phyloP scores from a whole-genome alignment of 352 stramenopile genomes.

The Phytopythium vexans region DNA sequence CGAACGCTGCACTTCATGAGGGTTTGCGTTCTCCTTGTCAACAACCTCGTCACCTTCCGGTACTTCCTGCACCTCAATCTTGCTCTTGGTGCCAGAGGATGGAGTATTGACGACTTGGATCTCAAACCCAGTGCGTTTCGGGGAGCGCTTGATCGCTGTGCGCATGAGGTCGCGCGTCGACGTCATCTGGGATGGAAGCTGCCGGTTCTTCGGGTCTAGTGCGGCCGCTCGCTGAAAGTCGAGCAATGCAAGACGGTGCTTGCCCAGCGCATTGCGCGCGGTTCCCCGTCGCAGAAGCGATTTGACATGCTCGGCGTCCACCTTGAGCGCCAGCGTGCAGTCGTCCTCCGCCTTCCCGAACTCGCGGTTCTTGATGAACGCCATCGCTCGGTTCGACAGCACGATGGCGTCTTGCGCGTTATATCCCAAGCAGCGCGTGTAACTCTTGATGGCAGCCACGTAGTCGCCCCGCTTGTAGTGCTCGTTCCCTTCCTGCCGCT shows the following conservation, averaged over 20 bases:
- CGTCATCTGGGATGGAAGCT: slow-evolving; percentile 55
- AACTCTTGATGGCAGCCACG: slow-evolving; percentile 86
- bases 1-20: slow-evolving; percentile 24
- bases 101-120: slow-evolving; percentile 39
- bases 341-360: slow-evolving; percentile 88
- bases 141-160: slow-evolving; percentile 60
- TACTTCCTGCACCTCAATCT: slow-evolving; percentile 1
- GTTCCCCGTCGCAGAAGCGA: slow-evolving; percentile 82
- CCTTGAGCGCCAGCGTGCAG: slow-evolving; percentile 77
- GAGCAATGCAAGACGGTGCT: slow-evolving; percentile 77
- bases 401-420: slow-evolving; percentile 69
- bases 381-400: slow-evolving; percentile 90
- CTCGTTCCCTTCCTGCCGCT: slow-evolving; percentile 91
- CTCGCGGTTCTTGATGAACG: slow-evolving; percentile 84
- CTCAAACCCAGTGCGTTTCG: slow-evolving; percentile 40
- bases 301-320: slow-evolving; percentile 84
- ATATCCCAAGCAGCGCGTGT: slow-evolving; percentile 83
- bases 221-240: slow-evolving; percentile 69
- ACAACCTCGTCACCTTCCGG: slow-evolving; percentile 5
- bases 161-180: slow-evolving; percentile 66
- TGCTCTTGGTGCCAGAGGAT: slow-evolving; percentile 1
- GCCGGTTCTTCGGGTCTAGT: slow-evolving; percentile 72
- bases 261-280: slow-evolving; percentile 79
- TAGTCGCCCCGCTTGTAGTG: slow-evolving; percentile 87
- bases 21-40: slow-evolving; percentile 2